Evolutionary conservation across 2,329 filamentous ascomycete species (phyloP), one percentile per base, ranked within the genome.

Genomic region (Aspergillus japonicus): DNA sequence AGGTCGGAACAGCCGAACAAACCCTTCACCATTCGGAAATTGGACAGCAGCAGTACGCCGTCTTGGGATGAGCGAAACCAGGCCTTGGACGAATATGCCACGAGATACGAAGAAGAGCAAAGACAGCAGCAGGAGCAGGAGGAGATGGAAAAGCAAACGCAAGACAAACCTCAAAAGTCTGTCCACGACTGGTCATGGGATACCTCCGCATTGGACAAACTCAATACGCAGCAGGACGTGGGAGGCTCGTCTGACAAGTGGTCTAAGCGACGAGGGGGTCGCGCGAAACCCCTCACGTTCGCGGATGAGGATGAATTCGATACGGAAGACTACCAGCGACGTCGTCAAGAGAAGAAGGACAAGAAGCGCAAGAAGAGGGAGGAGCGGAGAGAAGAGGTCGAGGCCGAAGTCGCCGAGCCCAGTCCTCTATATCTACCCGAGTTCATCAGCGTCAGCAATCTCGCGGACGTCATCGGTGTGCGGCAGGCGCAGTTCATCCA

Each of bases 381-480:
- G 33, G 33, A 35, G 0, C 33, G 33, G 33, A 35, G 8, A 77
- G 62, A 78, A 78, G 58, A 67, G 73, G 12, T 35, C 33, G 33
- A 35, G 33, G 12, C 33, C 74, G 76, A 61, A 33, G 68, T 69
- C 33, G 69, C 75, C 39, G 74, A 78, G n/a, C 74, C 80, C 5
- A 85, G 84, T 2, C 83, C 82, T 1, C 90, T 99, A 50, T 85
- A 89, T 56, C 80, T 99, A 23, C 96, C 96, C 0, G 91, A 97
- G 71, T 96, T 92, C 68, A 96, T 99, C 75, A 95, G 87, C 68
- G 88, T 97, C n/a, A 83, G 86, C 10, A 91, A 93, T 65, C 79
- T 99, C 47, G 92, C 92, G 4, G 82, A 87, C 61, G 85, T 90
- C 4, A 80, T 98, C 23, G 88, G 87, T 62, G 82, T 96, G 31